A percentile compares a stretch with the other conserved stretches of the same genome.
These are phyloP conservation scores for Fusarium avenaceum DNA, from an alignment of 2,329 filamentous ascomycete species.

Conservation along the genomic window DNA sequence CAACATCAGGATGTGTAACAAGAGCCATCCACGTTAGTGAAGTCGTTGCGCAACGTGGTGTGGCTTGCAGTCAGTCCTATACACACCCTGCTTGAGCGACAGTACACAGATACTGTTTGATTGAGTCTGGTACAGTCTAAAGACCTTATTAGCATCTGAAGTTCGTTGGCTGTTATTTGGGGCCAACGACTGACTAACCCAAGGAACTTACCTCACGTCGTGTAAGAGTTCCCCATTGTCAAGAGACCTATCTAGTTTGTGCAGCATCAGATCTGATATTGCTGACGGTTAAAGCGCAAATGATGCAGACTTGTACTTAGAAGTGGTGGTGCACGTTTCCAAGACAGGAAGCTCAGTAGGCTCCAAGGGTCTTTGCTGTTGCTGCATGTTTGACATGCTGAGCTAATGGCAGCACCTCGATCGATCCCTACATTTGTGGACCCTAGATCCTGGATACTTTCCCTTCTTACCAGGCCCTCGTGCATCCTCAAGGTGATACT, in stretches of 20 bases:
- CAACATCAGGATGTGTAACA: conserved; percentile 32
- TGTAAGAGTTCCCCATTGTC: neutral
- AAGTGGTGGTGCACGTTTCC: conserved; percentile 2
- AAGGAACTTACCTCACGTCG: neutral
- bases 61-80: conserved; percentile 44
- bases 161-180: conserved; percentile 5
- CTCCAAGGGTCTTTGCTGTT: conserved; percentile 41
- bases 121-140: conserved; percentile 1
- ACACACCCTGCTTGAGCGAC: conserved; percentile 37
- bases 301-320: neutral
- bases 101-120: conserved; percentile 13
- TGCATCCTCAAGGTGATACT: conserved; percentile 6
- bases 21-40: conserved; percentile 27
- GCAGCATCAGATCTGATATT: conserved; percentile 1
- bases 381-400: conserved; percentile 44
- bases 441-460: conserved; percentile 26
- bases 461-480: neutral
- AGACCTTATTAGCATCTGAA: conserved; percentile 6
- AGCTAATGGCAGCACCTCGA: conserved; percentile 43
- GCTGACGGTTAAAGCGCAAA: conserved; percentile 15
- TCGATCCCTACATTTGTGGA: conserved; percentile 43
- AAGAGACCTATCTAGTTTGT: neutral
- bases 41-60: conserved; percentile 36
- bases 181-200: neutral
- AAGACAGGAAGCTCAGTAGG: conserved; percentile 44